Conservation (phyloP, 768 basidiomycete species). For the Leccinum uliginosum region DNA sequence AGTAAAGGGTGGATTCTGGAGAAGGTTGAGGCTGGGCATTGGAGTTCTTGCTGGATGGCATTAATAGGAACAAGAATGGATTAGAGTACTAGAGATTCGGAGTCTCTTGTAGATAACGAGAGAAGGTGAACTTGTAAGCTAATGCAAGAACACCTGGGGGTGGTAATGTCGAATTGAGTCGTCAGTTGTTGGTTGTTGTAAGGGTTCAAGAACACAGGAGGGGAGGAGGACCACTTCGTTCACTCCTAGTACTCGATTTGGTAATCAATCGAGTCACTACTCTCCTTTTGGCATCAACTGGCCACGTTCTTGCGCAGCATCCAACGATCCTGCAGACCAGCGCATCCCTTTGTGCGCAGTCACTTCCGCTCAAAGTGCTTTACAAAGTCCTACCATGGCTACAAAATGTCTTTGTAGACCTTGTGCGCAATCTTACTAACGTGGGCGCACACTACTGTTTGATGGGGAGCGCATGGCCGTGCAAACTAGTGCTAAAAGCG, state of each 20-base stretch:
- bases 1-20: constrained; percentile 18
- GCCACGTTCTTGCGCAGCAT: not conserved
- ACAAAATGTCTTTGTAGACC: not conserved
- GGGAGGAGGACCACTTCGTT: constrained; percentile 2
- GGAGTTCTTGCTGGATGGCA: constrained; percentile 25
- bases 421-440: not conserved
- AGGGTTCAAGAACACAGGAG: constrained; percentile 24
- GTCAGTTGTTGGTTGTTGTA: constrained; percentile 17
- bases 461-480: not conserved
- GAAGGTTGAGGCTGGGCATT: constrained; percentile 22
- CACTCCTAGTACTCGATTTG: constrained; percentile 8
- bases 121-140: constrained; percentile 27
- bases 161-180: not conserved
- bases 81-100: constrained; percentile 12
- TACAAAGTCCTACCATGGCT: not conserved
- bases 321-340: no score
- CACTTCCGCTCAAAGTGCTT: not conserved
- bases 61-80: constrained; percentile 21
- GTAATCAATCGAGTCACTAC: constrained; percentile 20
- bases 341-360: no score
- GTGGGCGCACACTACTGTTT: not conserved
- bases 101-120: constrained; percentile 21
- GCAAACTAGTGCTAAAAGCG: not conserved
- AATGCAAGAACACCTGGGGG: constrained; percentile 29
- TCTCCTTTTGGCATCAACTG: constrained; percentile 22